Evolutionary conservation across 176 grass and related monocot genomes (phyloP).

Genomic region (Elaeis guineensis): DNA sequence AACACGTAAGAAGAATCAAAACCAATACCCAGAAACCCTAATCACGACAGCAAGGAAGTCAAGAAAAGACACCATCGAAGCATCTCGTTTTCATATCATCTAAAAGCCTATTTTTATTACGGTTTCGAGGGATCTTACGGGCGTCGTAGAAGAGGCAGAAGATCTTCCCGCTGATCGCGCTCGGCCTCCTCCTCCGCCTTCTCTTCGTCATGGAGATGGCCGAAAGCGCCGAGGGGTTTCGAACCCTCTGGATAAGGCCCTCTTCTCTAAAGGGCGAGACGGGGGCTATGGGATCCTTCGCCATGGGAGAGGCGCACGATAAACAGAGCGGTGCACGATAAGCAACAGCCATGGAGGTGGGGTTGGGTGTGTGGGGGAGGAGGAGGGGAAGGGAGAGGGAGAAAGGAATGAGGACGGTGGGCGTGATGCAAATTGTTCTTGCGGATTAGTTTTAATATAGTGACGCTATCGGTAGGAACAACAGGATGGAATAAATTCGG

Average conservation of each 20-base stretch:
- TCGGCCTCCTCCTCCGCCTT: neutral
- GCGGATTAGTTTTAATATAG: too few species aligned
- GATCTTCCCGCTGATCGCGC: neutral
- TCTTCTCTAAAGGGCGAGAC: neutral
- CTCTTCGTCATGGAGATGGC: neutral
- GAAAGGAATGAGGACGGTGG: neutral
- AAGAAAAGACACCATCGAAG: too few species aligned
- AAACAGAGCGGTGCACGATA: conserved; percentile 21
- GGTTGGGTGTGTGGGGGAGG: neutral
- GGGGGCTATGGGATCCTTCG: neutral
- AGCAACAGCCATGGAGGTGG: neutral
- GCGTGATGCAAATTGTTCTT: too few species aligned
- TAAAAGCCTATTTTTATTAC: too few species aligned
- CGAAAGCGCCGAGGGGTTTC: neutral
- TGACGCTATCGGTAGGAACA: too few species aligned
- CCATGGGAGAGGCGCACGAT: conserved; percentile 10
- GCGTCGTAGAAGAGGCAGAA: conserved; percentile 10
- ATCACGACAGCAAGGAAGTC: too few species aligned
- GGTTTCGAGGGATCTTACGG: neutral
- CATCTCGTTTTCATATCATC: too few species aligned
- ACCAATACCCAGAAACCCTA: neutral
- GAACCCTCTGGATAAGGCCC: neutral
- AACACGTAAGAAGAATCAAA: neutral
- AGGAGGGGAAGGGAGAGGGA: neutral
- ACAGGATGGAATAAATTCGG: too few species aligned